These are phyloP conservation scores for Candida sonorensis DNA, from an alignment of 805 yeast genomes.

Conservation along the genomic window DNA sequence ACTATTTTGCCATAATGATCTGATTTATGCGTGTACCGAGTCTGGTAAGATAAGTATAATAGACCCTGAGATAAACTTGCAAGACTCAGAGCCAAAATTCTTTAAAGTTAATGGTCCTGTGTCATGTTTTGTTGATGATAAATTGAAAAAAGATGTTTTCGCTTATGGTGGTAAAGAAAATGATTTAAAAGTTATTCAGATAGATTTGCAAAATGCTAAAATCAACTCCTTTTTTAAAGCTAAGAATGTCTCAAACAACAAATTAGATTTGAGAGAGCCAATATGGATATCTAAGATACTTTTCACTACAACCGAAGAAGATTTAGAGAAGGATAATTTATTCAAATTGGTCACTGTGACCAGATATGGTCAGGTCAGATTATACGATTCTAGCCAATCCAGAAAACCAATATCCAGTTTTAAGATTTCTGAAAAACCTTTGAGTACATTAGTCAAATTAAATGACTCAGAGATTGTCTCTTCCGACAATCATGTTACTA, in stretches of 20 bases:
- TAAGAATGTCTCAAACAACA: slow-evolving; percentile 77
- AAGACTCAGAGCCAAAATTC: no score
- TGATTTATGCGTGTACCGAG: slow-evolving; percentile 28
- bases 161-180: slow-evolving; percentile 87
- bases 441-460: slow-evolving; percentile 35
- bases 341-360: slow-evolving; percentile 62
- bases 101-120: slow-evolving; percentile 46
- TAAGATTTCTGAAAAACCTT: slow-evolving; percentile 49
- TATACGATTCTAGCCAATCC: slow-evolving; percentile 63
- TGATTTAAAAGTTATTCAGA: slow-evolving; percentile 47
- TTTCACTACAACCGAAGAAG: slow-evolving; percentile 29
- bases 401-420: slow-evolving; percentile 58
- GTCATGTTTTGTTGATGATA: slow-evolving; percentile 41
- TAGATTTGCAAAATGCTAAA: slow-evolving; percentile 15
- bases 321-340: slow-evolving; percentile 29
- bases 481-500: slow-evolving; percentile 64
- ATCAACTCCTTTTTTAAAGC: slow-evolving; percentile 51
- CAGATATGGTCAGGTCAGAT: slow-evolving; percentile 66
- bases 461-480: slow-evolving; percentile 45
- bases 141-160: slow-evolving; percentile 42
- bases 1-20: slow-evolving; percentile 21
- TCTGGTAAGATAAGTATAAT: slow-evolving; percentile 26
- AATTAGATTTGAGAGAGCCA: slow-evolving; percentile 73
- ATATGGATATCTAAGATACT: slow-evolving; percentile 64
- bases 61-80: slow-evolving; percentile 10